phyloP scores from a whole-genome alignment of 2,329 filamentous ascomycete genomes.

The Phaeosphaeria sp. region DNA sequence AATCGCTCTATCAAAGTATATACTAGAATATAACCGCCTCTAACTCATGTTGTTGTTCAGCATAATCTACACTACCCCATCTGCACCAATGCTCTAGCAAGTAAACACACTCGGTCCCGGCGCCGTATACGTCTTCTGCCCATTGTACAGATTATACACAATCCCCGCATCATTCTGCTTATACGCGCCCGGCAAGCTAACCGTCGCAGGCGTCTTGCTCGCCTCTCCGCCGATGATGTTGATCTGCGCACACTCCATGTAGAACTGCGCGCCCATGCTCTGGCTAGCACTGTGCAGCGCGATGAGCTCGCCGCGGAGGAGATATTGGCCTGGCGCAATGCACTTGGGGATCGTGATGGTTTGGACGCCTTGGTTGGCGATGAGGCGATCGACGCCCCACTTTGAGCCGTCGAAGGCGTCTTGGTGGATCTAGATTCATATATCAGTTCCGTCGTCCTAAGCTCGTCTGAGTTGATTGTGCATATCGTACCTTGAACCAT shows the following conservation, averaged over 20 bases:
- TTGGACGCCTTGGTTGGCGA: conserved; percentile 53
- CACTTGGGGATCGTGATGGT: conserved; percentile 46
- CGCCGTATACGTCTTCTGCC: conserved; percentile 52
- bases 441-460: conserved; percentile 2
- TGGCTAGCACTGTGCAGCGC: conserved; percentile 49
- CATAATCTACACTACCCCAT: no score
- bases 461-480: not conserved
- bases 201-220: conserved; percentile 33
- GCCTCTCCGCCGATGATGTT: conserved; percentile 37
- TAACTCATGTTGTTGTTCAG: not conserved
- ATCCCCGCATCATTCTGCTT: conserved; percentile 39
- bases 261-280: conserved; percentile 52
- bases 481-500: conserved; percentile 23
- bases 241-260: conserved; percentile 47
- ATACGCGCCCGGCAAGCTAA: conserved; percentile 45
- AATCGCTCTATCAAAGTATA: not conserved
- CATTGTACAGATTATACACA: conserved; percentile 38
- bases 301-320: conserved; percentile 54
- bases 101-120: conserved; percentile 60
- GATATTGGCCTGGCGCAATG: conserved; percentile 49
- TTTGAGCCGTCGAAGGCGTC: conserved; percentile 46
- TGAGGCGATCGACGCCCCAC: conserved; percentile 46
- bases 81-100: conserved; percentile 45
- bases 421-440: conserved; percentile 47
- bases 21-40: not conserved